These are phyloP conservation scores for Pythium oligandrum DNA, from an alignment of 352 stramenopile genomes.

Conservation along the genomic window DNA sequence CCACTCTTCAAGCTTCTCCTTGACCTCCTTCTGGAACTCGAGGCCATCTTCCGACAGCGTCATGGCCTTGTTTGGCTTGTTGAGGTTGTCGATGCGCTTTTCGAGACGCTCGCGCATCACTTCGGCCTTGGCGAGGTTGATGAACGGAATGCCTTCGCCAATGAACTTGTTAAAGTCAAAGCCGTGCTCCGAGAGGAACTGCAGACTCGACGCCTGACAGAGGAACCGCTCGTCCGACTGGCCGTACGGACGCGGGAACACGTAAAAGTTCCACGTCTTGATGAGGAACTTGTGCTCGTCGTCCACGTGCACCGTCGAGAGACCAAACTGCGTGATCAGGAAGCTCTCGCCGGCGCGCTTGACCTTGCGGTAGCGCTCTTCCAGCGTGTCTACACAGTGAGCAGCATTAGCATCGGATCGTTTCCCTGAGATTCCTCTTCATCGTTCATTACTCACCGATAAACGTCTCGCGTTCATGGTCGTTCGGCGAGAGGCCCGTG, in stretches of 20 bases:
- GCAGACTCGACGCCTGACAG: conserved; percentile 74
- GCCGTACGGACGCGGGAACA: conserved; percentile 68
- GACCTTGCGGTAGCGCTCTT: conserved; percentile 73
- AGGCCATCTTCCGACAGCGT: conserved; percentile 41
- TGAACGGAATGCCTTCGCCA: conserved; percentile 72
- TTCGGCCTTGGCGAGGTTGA: conserved; percentile 50
- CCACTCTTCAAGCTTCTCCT: conserved; percentile 47
- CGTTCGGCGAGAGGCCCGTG: conserved; percentile 66
- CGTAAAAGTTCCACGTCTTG: conserved; percentile 86
- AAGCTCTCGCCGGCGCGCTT: conserved; percentile 75
- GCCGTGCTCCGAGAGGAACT: conserved; percentile 78
- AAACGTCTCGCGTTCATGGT: conserved; percentile 56
- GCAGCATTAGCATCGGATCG: too few relatives aligned
- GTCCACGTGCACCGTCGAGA: conserved; percentile 71
- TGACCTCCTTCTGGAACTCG: conserved; percentile 28
- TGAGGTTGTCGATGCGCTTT: conserved; percentile 50
- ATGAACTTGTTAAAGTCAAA: conserved; percentile 90
- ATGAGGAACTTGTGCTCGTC: conserved; percentile 48
- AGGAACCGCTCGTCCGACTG: conserved; percentile 69
- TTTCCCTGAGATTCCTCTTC: too few relatives aligned
- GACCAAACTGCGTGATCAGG: conserved; percentile 77
- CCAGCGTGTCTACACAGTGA: conserved; percentile 44
- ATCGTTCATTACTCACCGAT: conserved; percentile 19
- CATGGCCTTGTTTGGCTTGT: conserved; percentile 53
- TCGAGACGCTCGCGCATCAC: conserved; percentile 49